Evolutionary conservation across 106 monocot genomes (phyloP), one percentile per base, ranked within the genome.

Genomic region (Acorus gramineus): DNA sequence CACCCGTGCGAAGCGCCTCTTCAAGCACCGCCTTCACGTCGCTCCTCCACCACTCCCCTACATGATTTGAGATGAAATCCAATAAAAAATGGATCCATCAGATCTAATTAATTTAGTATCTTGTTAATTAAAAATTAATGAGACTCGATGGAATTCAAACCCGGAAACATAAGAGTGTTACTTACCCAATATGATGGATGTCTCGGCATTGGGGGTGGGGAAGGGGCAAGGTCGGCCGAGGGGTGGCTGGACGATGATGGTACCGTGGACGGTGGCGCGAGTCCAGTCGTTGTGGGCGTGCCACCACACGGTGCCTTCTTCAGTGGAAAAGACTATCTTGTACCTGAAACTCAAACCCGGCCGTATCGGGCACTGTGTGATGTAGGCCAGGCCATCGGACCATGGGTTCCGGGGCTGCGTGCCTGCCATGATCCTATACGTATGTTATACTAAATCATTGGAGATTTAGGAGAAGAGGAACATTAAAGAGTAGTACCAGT

Each of bases 21-120:
- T 51, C 50, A 0, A 77, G 55, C 0, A 82, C 46, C 4, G 52
- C n/a, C 8, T 44, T 54, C 11, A 79, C 61, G 56, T 82, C 64
- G 0, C 48, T 11, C 2, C 74, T 86, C 82, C 82, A 86, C 86
- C 86, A 82, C 66, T 86, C 82, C 42, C 85, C 85, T 81, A 53
- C 11, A 74, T 28, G 28, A 28, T 28, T 28, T 28, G 28, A 28
- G 28, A 28, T 1, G 1, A 28, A 1, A 28, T 28, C 28, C 1
- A 28, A 57, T 8, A 2, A 44, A 4, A 13, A 64, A 10, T 3
- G 3, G 1, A 28, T 28, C 6, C 6, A 60, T 60, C 6, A 8
- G 44, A 4, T 2, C 2, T 3, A 11, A 8, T 60, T 3, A 6
- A 5, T 11, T 5, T 42, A 45, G 28, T 45, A 2, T 42, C 6